A percentile compares a stretch with the other conserved stretches of the same genome.
phyloP scores from a whole-genome alignment of 768 basidiomycete species.

The Amanita pallidorosea region DNA sequence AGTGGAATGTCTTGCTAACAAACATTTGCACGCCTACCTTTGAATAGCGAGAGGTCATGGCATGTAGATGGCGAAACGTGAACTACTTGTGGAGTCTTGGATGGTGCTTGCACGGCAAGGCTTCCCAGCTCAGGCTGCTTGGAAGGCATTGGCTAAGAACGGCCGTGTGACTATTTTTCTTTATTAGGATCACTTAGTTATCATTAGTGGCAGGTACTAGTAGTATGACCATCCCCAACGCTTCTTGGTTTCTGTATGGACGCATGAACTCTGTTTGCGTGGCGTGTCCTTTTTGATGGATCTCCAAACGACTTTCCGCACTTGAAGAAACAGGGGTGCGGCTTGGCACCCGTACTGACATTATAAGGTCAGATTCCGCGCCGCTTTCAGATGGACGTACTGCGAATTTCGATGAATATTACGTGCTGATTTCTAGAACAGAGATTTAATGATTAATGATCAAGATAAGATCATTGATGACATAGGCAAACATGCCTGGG shows the following conservation, averaged over 20 bases:
- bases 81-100: constrained; percentile 48
- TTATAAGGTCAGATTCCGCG: background rate
- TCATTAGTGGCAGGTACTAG: background rate
- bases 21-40: constrained; percentile 31
- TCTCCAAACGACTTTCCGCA: constrained; percentile 52
- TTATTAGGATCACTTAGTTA: background rate
- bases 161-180: background rate
- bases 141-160: constrained; percentile 20
- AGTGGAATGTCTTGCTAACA: background rate
- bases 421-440: constrained; percentile 39
- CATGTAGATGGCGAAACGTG: constrained; percentile 68
- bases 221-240: background rate
- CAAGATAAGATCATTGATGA: background rate
- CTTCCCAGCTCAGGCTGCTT: constrained; percentile 49
- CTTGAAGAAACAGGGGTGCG: constrained; percentile 38
- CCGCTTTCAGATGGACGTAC: constrained; percentile 12
- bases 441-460: constrained; percentile 1
- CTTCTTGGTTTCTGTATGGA: background rate
- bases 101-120: constrained; percentile 57
- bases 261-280: constrained; percentile 38
- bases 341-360: constrained; percentile 45
- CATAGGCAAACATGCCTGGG: constrained; percentile 18
- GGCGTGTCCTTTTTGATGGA: constrained; percentile 52
- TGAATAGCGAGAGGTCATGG: constrained; percentile 66
- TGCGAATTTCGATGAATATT: constrained; percentile 50